These are phyloP conservation scores for Exserohilum turcica DNA, from an alignment of 2,329 filamentous ascomycete species.

Conservation along the genomic window DNA sequence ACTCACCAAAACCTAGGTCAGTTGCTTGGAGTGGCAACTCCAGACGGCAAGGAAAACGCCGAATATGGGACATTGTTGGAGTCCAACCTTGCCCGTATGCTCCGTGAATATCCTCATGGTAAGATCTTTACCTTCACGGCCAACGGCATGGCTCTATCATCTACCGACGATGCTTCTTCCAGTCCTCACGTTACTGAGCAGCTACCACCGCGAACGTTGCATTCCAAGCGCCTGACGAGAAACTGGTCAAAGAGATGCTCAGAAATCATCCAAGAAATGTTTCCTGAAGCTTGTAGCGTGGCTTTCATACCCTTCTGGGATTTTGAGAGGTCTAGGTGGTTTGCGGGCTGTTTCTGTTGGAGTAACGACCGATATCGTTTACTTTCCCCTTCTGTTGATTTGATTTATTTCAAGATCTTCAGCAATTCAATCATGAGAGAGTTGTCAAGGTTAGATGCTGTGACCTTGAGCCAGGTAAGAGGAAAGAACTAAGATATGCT, in stretches of 20 bases:
- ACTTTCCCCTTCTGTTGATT: slow-evolving; percentile 36
- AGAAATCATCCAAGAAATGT: slow-evolving; percentile 58
- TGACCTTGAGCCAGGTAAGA: slow-evolving; percentile 44
- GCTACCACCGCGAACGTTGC: background rate
- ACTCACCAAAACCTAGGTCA: slow-evolving; percentile 6
- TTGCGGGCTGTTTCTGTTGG: slow-evolving; percentile 46
- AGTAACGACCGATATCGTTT: slow-evolving; percentile 36
- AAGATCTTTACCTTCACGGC: slow-evolving; percentile 34
- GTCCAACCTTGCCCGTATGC: slow-evolving; percentile 24
- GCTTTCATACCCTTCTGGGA: slow-evolving; percentile 50
- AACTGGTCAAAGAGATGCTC: slow-evolving; percentile 36
- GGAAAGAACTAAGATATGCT: background rate
- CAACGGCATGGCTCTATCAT: slow-evolving; percentile 24
- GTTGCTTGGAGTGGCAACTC: slow-evolving; percentile 30
- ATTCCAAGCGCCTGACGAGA: slow-evolving; percentile 8
- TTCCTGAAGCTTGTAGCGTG: slow-evolving; percentile 46
- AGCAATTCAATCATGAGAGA: slow-evolving; percentile 62
- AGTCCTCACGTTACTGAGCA: slow-evolving; percentile 5
- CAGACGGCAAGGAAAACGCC: slow-evolving; percentile 6
- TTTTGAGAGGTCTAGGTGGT: slow-evolving; percentile 45
- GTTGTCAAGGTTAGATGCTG: slow-evolving; percentile 58
- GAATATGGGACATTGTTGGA: slow-evolving; percentile 24
- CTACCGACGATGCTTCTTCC: slow-evolving; percentile 23
- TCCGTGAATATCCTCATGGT: slow-evolving; percentile 32
- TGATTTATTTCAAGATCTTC: slow-evolving; percentile 45